Evolutionary conservation across 495 filamentous ascomycete species (phyloP).

Genomic region (Aspergillus coremiiformis): DNA sequence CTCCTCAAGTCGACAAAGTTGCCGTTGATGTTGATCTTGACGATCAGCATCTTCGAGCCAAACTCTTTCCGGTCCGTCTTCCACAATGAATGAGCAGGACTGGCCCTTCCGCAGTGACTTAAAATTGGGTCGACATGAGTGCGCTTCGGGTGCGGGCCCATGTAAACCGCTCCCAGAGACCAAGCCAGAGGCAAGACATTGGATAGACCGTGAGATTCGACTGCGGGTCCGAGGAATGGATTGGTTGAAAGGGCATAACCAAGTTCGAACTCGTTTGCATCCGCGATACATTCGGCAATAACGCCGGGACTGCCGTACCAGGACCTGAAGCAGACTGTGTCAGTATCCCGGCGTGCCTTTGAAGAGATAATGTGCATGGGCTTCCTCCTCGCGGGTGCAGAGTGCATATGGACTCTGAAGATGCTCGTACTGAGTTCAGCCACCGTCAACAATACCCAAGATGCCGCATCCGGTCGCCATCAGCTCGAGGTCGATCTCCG

Average conservation of each 20-base stretch:
- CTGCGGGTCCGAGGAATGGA: not conserved
- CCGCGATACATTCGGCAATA: conserved; percentile 19
- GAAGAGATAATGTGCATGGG: conserved; percentile 19
- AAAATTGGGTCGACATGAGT: not conserved
- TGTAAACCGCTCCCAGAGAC: not conserved
- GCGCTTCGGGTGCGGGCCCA: not conserved
- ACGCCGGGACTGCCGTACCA: conserved; percentile 22
- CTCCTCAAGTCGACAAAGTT: not conserved
- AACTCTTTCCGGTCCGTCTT: not conserved
- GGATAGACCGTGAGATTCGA: not conserved
- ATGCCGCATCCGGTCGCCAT: conserved; percentile 20
- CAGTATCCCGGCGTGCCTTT: conserved; percentile 9
- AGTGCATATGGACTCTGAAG: conserved; percentile 17
- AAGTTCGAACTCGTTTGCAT: conserved; percentile 18
- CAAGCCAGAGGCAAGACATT: not conserved
- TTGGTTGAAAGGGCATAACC: not conserved
- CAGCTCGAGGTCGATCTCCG: conserved; percentile 19
- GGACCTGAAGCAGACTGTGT: conserved; percentile 17
- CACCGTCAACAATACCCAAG: conserved; percentile 18
- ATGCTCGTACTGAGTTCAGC: conserved; percentile 15
- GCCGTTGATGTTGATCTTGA: not conserved
- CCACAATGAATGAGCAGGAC: not conserved
- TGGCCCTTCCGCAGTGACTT: not conserved
- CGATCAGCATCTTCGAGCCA: not conserved
- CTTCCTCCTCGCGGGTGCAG: conserved; percentile 1